phyloP scores from a whole-genome alignment of 495 filamentous ascomycete species.

The Hypoxylon fragiforme region DNA sequence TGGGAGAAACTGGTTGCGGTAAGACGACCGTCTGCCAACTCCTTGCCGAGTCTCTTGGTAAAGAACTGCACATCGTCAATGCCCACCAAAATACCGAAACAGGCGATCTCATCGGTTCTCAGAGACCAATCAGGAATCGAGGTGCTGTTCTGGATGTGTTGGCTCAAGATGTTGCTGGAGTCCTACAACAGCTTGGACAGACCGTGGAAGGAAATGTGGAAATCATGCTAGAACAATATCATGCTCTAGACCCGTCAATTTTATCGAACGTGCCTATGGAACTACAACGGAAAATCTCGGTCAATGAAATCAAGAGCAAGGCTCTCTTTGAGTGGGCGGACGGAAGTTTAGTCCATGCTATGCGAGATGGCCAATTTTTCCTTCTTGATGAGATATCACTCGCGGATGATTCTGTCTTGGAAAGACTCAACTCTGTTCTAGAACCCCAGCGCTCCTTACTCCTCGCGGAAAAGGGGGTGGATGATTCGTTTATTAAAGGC shows the following conservation, averaged over 20 bases:
- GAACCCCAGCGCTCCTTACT: slow-evolving; percentile 84
- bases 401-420: slow-evolving; percentile 95
- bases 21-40: slow-evolving; percentile 97
- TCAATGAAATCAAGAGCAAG: slow-evolving; percentile 64
- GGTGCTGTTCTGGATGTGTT: slow-evolving; percentile 69
- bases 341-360: slow-evolving; percentile 90
- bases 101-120: slow-evolving; percentile 94
- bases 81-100: slow-evolving; percentile 98
- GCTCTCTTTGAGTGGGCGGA: slow-evolving; percentile 97
- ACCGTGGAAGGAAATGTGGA: slow-evolving; percentile 34
- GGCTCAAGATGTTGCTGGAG: slow-evolving; percentile 58
- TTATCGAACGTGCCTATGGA: slow-evolving; percentile 49
- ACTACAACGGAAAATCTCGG: slow-evolving; percentile 60
- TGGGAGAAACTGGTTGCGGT: slow-evolving; percentile 95
- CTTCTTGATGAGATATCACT: slow-evolving; percentile 97
- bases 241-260: slow-evolving; percentile 32
- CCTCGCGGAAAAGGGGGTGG: slow-evolving; percentile 88
- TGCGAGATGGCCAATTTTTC: slow-evolving; percentile 88
- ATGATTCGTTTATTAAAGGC: slow-evolving; percentile 76
- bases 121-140: slow-evolving; percentile 86
- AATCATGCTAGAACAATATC: slow-evolving; percentile 47
- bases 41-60: slow-evolving; percentile 76
- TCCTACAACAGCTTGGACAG: slow-evolving; percentile 43
- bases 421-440: slow-evolving; percentile 96
- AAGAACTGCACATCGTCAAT: slow-evolving; percentile 84